Evolutionary conservation across 2,329 filamentous ascomycete genomes (phyloP).

Genomic region (Epichloe elymi): DNA sequence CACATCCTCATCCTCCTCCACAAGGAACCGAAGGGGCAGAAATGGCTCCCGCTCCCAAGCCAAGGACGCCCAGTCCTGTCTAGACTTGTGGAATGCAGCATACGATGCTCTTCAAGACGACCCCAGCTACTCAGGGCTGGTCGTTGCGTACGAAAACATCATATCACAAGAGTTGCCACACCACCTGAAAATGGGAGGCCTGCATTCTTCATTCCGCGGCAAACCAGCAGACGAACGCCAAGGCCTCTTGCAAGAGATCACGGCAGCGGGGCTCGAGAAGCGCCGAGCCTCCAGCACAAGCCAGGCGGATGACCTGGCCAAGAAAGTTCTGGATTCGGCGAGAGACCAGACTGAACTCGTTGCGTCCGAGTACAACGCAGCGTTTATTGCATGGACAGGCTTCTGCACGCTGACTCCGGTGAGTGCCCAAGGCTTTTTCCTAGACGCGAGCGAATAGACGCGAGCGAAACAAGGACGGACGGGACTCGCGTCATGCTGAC

Average conservation of each 20-base stretch:
- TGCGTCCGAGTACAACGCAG: conserved; percentile 14
- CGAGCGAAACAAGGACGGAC: not conserved
- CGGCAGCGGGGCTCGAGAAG: conserved; percentile 17
- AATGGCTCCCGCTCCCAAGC: not conserved
- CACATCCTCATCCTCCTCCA: not conserved
- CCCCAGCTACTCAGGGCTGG: conserved; percentile 16
- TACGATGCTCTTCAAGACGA: conserved; percentile 21
- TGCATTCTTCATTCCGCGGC: conserved; percentile 14
- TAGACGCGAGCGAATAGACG: not conserved
- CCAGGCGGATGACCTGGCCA: conserved; percentile 16
- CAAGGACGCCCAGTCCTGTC: conserved; percentile 7
- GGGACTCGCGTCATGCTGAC: not conserved
- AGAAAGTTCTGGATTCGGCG: conserved; percentile 15
- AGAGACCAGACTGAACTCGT: conserved; percentile 15
- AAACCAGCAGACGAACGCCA: conserved; percentile 14
- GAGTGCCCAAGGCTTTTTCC: conserved; percentile 2
- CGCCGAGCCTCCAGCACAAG: conserved; percentile 15
- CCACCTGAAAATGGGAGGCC: conserved; percentile 15
- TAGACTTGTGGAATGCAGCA: conserved; percentile 22
- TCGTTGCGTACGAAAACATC: conserved; percentile 23
- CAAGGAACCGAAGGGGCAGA: not conserved
- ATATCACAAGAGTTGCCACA: conserved; percentile 22
- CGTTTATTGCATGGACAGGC: conserved; percentile 22
- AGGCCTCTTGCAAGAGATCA: conserved; percentile 18
- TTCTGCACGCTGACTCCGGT: conserved; percentile 25